Evolutionary conservation across 805 yeast species (phyloP), one percentile per base, ranked within the genome.

Genomic region (Teunomyces aglyptinius): DNA sequence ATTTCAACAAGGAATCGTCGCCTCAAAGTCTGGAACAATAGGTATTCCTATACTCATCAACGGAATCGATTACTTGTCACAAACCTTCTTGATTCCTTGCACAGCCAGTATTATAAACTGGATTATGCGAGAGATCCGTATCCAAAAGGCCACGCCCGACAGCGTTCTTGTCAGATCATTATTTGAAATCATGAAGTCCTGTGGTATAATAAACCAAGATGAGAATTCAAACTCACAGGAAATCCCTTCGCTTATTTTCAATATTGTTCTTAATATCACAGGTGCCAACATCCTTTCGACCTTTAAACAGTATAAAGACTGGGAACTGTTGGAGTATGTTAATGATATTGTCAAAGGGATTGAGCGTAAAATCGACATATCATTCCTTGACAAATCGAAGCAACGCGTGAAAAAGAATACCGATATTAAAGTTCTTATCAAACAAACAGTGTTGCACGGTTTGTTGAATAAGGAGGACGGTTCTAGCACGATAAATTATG

Each of bases 31-130:
- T 19, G 80, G 78, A 1, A 65, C 80, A 11, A 71, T 88, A 3
- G 85, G 82, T 52, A 61, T 76, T 7, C 83, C 82, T 3, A 76
- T 81, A 4, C 70, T 89, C 34, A 76, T 75, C 41, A 87, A 86
- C 46, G 97, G 97, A 0, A 70, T 92, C 29, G 97, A 91, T 57
- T 89, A 91, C 57, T 86, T 92, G 54, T 71, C 86, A 38, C 96
- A 91, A 57, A 86, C 89, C 2, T 86, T 88, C 51, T 70, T 92
- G 52, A 71, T 86, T 1, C 61, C 78, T 55, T 53, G 85, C 76
- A 78, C 65, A 67, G 39, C 64, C 19, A 64, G 65, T 29, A 63
- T 70, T 20, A 57, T 70, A 15, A 62, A 56, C 41, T 71, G 75
- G 74, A 40, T 58, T 3, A 41, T 52, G 11, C 44, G 46, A 8